Conservation (phyloP, 345 rosid genomes). For the Fremontodendron californicum region DNA sequence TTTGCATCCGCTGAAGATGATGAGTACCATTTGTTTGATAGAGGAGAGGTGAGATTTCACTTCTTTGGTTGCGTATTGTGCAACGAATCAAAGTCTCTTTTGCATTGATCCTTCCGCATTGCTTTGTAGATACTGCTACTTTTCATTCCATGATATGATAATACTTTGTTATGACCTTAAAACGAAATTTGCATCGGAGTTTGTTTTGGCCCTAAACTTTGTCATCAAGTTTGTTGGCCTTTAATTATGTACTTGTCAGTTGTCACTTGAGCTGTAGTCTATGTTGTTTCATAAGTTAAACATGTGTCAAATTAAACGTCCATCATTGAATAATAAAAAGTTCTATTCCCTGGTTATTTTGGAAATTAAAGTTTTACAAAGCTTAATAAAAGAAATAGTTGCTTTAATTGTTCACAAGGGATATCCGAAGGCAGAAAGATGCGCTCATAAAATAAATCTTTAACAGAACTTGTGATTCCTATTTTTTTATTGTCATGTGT, state of each 20-base stretch:
- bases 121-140: neutral
- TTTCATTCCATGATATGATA: constrained; percentile 2
- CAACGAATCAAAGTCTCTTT: neutral
- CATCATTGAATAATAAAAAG: neutral
- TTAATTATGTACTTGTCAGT: neutral
- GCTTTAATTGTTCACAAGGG: neutral
- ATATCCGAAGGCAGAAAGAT: neutral
- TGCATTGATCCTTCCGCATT: neutral
- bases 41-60: constrained; percentile 49
- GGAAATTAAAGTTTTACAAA: neutral
- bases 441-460: neutral
- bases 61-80: neutral
- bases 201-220: neutral
- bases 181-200: neutral
- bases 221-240: neutral
- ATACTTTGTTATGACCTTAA: neutral
- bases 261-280: neutral
- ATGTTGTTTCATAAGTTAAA: neutral
- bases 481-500: neutral
- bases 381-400: neutral
- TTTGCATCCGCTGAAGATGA: constrained; percentile 70
- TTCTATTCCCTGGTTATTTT: neutral
- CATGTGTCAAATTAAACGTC: neutral
- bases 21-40: constrained; percentile 79
- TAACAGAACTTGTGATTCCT: neutral